A percentile compares a stretch with the other conserved stretches of the same genome.
Conservation (phyloP, 1,284 basidiomycete genomes). For the Rhodofomes roseus region DNA sequence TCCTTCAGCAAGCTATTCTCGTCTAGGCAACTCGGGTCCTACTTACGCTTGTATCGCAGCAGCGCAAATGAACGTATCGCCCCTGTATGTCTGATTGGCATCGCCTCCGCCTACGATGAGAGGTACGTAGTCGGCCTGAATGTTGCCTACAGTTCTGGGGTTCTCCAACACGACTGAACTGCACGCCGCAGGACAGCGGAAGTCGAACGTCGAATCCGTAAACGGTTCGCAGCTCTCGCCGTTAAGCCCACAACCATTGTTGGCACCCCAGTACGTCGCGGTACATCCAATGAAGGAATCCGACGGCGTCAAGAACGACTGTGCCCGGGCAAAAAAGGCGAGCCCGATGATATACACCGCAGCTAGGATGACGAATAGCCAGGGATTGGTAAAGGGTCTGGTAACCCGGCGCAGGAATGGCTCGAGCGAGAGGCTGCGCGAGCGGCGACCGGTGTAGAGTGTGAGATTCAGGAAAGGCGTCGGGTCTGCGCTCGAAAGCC, state of each 20-base stretch:
- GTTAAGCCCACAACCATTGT: conserved; percentile 76
- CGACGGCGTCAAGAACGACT: conserved; percentile 65
- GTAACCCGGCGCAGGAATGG: conserved; percentile 47
- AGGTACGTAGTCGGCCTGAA: conserved; percentile 64
- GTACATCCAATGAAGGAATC: conserved; percentile 67
- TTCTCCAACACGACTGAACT: conserved; percentile 68
- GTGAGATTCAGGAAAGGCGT: conserved; percentile 51
- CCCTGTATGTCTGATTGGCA: conserved; percentile 66
- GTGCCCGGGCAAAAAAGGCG: conserved; percentile 68
- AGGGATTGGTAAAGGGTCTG: conserved; percentile 44
- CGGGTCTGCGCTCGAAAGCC: conserved; percentile 38
- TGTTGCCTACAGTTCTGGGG: conserved; percentile 70
- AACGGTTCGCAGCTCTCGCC: conserved; percentile 70
- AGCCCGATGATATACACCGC: conserved; percentile 69
- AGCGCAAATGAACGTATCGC: conserved; percentile 83
- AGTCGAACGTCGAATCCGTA: conserved; percentile 57
- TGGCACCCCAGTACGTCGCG: conserved; percentile 64
- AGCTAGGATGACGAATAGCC: conserved; percentile 52
- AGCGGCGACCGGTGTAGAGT: conserved; percentile 33
- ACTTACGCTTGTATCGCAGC: conserved; percentile 81
- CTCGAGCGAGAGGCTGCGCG: conserved; percentile 49
- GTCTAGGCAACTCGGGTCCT: not conserved
- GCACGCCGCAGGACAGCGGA: conserved; percentile 82
- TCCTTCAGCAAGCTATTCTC: not conserved
- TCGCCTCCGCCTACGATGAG: conserved; percentile 85